Evolutionary conservation across 257 asterid genomes (phyloP), one percentile per base, ranked within the genome.

Genomic region (Ajuga chamaepitys): DNA sequence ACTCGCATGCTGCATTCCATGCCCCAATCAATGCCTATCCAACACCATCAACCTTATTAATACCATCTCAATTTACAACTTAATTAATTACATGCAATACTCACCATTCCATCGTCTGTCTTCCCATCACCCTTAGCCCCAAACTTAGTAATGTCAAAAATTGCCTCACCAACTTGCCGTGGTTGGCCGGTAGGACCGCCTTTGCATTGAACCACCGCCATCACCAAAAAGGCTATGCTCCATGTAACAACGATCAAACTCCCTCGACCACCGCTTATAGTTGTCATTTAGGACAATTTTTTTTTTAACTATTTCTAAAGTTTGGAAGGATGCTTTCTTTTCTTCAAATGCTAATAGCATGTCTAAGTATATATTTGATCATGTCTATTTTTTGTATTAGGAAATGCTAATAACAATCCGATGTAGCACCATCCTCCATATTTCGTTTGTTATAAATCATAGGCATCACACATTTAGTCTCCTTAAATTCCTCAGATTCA

Each of bases 1-100:
- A 56, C 17, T 59, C n/a, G 72, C 97, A 89, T 7, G 95, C 95
- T 20, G 81, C 77, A 20, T 40, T 68, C 91, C 94, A 90, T 40
- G 92, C 80, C 55, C 11, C 47, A 12, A 62, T 75, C 12, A 78
- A 6, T 9, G 66, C 55, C 77, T 30, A 30, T 30, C 37, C 4
- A 5, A 30, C n/a, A n/a, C n/a, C n/a, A n/a, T n/a, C n/a, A n/a
- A n/a, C n/a, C n/a, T n/a, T n/a, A n/a, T n/a, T n/a, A n/a, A n/a
- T n/a, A n/a, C n/a, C n/a, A n/a, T n/a, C n/a, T n/a, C n/a, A n/a
- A n/a, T n/a, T n/a, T n/a, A n/a, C n/a, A n/a, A n/a, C n/a, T n/a
- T n/a, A n/a, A n/a, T n/a, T n/a, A n/a, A n/a, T n/a, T n/a, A n/a
- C n/a, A n/a, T n/a, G n/a, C n/a, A 14, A 12, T 16, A 0, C 72